Base-by-base conservation (phyloP, 73 alveolate genomes). In the Paramecium biaurelia region DNA sequence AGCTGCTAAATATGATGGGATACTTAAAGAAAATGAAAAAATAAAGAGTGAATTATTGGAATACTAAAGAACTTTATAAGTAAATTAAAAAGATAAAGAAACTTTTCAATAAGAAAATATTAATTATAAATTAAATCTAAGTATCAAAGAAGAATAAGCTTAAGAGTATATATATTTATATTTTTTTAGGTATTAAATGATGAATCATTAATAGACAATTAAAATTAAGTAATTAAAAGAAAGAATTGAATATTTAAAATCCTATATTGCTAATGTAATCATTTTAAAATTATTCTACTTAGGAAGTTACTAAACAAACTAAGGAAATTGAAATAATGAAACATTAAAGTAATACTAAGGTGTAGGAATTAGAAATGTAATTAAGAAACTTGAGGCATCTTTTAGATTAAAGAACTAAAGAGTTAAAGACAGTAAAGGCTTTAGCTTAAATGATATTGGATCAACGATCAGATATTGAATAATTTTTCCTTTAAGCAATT, bases 381-480 rank as follows among this genome's bases (percentile, higher is more conserved):
- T 57, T 92, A 10, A 45, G 85, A 34, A 93, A 93, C 70, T 92
- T 85, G 23, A 92, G 90, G 85, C 97, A 97, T 84, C 85, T 92
- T 41, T 92, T 96, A 23, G 84, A 92, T 57, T 68, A 96, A 30
- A 95, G 96, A 79, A 45, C 96, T 9, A 95, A 95, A 76, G 99
- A 97, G 86, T 79, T 96, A 21, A 96, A 96, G 82, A 92, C 87
- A 70, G 92, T 97, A 28, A 96, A 92, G 85, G 98, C 97, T 18
- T 87, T 97, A 11, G 95, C 97, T 41, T 92, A 97, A 89, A 97
- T 97, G 99, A 97, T 97, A 49, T 57, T 97, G 20, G 99, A 97
- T 72, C 92, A 97, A 63, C 70, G 99, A 82, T 93, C 97, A 28
- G 99, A 97, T 82, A 95, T 97, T 1, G 99, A 97, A 59, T 89